Conservation (phyloP, 1,284 basidiomycete genomes). For the Cystobasidium pallidum region DNA sequence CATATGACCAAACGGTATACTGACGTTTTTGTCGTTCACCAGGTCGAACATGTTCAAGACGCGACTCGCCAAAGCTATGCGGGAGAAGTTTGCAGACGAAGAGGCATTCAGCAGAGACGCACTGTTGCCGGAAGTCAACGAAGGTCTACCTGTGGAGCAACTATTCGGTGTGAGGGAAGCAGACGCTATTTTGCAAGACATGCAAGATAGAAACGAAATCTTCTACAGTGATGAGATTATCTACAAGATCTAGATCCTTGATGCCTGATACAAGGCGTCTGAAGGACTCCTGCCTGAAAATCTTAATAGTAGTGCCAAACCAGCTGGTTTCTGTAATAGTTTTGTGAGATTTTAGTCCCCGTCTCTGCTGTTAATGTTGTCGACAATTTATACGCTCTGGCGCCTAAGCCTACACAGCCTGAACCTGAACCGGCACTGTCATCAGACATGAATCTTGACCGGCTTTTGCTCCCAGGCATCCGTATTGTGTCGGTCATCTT, state of each 20-base stretch:
- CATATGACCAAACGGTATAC: constrained; percentile 44
- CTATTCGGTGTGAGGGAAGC: constrained; percentile 83
- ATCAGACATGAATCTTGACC: too few species aligned
- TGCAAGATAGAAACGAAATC: constrained; percentile 81
- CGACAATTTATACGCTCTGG: background rate
- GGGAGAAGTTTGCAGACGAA: constrained; percentile 67
- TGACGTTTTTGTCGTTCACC: constrained; percentile 1
- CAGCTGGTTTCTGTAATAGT: background rate
- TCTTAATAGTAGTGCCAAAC: too few species aligned
- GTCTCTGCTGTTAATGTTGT: background rate
- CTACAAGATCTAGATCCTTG: constrained; percentile 39
- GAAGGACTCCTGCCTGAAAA: too few species aligned
- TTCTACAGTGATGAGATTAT: constrained; percentile 78
- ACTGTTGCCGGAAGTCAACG: constrained; percentile 77
- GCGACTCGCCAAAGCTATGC: constrained; percentile 71
- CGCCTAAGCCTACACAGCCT: background rate
- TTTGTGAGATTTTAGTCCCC: background rate
- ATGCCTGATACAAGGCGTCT: background rate
- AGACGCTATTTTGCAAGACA: constrained; percentile 61
- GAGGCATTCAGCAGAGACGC: constrained; percentile 71
- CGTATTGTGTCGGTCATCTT: too few species aligned
- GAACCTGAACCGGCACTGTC: too few species aligned
- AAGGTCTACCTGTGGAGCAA: constrained; percentile 68
- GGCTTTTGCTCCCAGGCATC: too few species aligned
- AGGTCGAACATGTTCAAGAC: constrained; percentile 77